These are phyloP conservation scores for Corchorus capsularis DNA, from an alignment of 345 rosid genomes.

Conservation along the genomic window DNA sequence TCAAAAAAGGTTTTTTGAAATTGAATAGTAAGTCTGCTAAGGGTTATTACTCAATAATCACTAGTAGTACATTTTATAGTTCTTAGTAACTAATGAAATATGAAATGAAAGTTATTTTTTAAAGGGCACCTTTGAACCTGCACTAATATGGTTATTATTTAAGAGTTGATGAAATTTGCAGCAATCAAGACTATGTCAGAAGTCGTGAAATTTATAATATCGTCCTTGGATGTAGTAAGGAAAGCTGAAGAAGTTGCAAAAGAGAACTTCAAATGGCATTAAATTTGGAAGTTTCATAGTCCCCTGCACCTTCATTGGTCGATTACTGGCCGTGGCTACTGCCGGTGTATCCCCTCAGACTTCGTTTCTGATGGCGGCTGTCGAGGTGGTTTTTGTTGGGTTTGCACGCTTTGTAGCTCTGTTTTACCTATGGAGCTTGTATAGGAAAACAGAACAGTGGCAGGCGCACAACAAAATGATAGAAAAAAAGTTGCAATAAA, in stretches of 20 bases:
- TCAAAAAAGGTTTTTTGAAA: too few relatives aligned
- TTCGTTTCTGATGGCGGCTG: slow-evolving; percentile 65
- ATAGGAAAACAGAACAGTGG: too few relatives aligned
- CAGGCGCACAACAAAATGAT: too few relatives aligned
- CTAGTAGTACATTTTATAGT: too few relatives aligned
- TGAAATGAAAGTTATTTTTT: too few relatives aligned
- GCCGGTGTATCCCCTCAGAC: slow-evolving; percentile 81
- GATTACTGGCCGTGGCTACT: slow-evolving; percentile 54
- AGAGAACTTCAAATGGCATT: slow-evolving; percentile 65
- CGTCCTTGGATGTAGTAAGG: slow-evolving; percentile 55
- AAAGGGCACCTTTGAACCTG: too few relatives aligned
- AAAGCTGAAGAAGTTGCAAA: slow-evolving; percentile 76
- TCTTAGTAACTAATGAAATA: too few relatives aligned
- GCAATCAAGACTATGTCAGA: slow-evolving; percentile 65
- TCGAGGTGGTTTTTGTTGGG: slow-evolving; percentile 65
- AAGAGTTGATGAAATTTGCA: slow-evolving; percentile 30
- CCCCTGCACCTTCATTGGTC: slow-evolving; percentile 73
- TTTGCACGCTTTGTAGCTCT: slow-evolving; percentile 53
- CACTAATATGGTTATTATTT: too few relatives aligned
- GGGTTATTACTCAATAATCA: too few relatives aligned
- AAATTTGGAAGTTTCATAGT: slow-evolving; percentile 60
- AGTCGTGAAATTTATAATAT: slow-evolving; percentile 55
- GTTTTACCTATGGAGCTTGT: slow-evolving; percentile 30
- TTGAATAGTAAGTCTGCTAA: too few relatives aligned
- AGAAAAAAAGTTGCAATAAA: too few relatives aligned